phyloP scores from a whole-genome alignment of 352 stramenopile species.

The Paralagenidium karlingii region DNA sequence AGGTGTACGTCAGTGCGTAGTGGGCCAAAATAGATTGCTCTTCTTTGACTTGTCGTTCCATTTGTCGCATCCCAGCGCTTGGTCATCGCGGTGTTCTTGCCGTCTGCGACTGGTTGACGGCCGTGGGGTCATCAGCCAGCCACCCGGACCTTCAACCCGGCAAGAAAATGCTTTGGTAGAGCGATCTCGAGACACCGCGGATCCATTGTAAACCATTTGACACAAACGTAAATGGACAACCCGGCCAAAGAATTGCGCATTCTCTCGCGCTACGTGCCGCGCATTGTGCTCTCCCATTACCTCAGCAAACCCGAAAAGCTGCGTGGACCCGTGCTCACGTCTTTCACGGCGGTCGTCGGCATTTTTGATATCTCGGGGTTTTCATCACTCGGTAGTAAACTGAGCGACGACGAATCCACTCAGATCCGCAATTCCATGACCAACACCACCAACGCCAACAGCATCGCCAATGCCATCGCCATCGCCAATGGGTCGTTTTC shows the following conservation, averaged over 20 bases:
- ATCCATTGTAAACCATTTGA: too few species aligned
- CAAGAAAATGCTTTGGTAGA: too few species aligned
- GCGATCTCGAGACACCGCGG: too few species aligned
- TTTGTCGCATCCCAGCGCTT: too few species aligned
- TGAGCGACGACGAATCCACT: constrained; percentile 41
- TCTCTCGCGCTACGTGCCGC: constrained; percentile 52
- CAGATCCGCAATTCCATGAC: constrained; percentile 18
- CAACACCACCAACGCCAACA: neutral
- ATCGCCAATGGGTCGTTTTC: constrained; percentile 3
- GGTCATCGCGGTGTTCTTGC: too few species aligned
- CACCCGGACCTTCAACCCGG: too few species aligned
- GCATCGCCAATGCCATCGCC: constrained; percentile 2
- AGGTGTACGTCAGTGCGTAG: too few species aligned
- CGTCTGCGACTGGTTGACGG: too few species aligned
- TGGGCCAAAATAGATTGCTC: too few species aligned
- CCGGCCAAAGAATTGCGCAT: constrained; percentile 43
- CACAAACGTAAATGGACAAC: too few species aligned
- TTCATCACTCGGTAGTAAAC: constrained; percentile 63
- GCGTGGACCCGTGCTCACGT: constrained; percentile 23
- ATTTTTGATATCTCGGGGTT: constrained; percentile 84
- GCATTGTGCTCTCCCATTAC: constrained; percentile 58
- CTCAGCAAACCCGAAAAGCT: constrained; percentile 26
- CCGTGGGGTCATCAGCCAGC: too few species aligned
- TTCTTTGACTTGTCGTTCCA: too few species aligned
- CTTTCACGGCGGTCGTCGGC: constrained; percentile 50